Evolutionary conservation across 306 rosid genomes (phyloP), one percentile per base, ranked within the genome.

Genomic region (Cicer arietinum): DNA sequence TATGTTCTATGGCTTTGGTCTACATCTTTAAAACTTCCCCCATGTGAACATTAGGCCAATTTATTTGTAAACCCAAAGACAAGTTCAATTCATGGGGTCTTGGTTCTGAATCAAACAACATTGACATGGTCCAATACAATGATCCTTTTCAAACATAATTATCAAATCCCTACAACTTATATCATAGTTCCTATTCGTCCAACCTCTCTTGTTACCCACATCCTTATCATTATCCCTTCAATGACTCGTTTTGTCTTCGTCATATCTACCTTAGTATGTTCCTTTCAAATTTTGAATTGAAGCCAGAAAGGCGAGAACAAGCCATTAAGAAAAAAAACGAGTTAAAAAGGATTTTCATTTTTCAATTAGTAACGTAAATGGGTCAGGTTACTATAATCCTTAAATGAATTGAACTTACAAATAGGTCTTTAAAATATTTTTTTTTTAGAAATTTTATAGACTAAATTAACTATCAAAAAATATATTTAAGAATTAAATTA

Each of bases 1-100:
- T 61, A 52, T 71, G 82, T 87, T 87, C 60, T 39, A 82, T 79
- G 86, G 81, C 20, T 85, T 79, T 82, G 86, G 89, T 80, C 82
- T 60, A 30, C 43, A 39, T 60, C 5, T 30, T 71, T 62, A 13
- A 67, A 69, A 60, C 80, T 67, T 39, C 10, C 44, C 82, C 83
- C 96, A 88, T 88, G 93, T 87, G 91, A 81, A 63, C 16, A 12
- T 14, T 42, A 37, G 45, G 52, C 17, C 65, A 20, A 17, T 41
- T 53, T 42, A 67, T 67, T 67, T 67, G 59, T 56, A 66, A 66
- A 73, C 73, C 74, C 42, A 84, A 74, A 77, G 69, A 37, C 77
- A 74, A 60, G 53, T 75, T 81, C 30, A 75, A 58, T 45, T n/a
- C 6, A 76, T 82, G 79, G 80, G 81, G 74, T 73, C 84, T 69